Conservation (phyloP, 2,329 filamentous ascomycete species). For the Periconia macrospinosa region DNA sequence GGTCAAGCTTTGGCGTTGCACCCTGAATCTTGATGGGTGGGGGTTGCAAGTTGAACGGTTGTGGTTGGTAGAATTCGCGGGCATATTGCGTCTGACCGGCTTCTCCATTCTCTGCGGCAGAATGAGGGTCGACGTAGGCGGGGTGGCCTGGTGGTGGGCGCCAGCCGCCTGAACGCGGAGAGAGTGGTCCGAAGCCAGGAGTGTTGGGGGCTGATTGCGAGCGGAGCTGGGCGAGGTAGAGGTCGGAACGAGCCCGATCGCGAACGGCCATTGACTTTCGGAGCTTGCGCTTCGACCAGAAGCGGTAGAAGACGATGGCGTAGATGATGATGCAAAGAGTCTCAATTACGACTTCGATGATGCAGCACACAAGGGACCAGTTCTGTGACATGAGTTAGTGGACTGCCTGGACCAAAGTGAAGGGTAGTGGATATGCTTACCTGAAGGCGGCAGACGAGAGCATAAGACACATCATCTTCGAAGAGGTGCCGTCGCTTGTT, state of each 20-base stretch:
- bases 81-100: conserved; percentile 40
- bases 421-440: conserved; percentile 48
- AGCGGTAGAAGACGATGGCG: conserved; percentile 93
- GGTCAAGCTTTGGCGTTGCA: conserved; percentile 71
- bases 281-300: conserved; percentile 94
- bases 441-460: conserved; percentile 86
- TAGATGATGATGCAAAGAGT: conserved; percentile 90
- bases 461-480: conserved; percentile 79
- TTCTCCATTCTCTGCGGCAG: conserved; percentile 57
- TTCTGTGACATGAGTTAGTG: conserved; percentile 60
- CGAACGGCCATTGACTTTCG: conserved; percentile 96
- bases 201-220: conserved; percentile 92
- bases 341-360: conserved; percentile 95
- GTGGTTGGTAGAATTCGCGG: conserved; percentile 51
- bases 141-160: conserved; percentile 49
- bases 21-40: conserved; percentile 78
- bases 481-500: conserved; percentile 81
- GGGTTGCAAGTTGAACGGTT: conserved; percentile 82
- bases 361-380: conserved; percentile 93
- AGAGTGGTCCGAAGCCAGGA: conserved; percentile 75
- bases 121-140: conserved; percentile 48
- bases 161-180: conserved; percentile 59
- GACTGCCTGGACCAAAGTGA: too few relatives aligned
- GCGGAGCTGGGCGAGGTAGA: conserved; percentile 74
- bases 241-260: conserved; percentile 89